Evolutionary conservation across 208 protist species (phyloP), one percentile per base, ranked within the genome.

Genomic region (Leishmania lainsoni): DNA sequence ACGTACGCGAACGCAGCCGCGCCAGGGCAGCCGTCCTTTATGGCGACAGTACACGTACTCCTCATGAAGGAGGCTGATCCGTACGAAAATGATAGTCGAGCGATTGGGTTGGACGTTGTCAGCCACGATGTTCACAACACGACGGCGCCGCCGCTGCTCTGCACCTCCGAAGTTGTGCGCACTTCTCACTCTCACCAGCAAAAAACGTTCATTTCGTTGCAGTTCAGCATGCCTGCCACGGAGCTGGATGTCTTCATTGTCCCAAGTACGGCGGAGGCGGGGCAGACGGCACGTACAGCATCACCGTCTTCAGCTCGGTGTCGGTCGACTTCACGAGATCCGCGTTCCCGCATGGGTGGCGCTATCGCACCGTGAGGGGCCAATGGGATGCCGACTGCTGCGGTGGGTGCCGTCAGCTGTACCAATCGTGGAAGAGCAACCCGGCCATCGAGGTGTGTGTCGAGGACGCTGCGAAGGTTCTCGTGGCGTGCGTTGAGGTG

Each of bases 351-450:
- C 94, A 97, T 72, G 79, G 85, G 1, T 95, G 94, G 94, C 86
- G 93, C 76, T 91, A 96, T 75, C 90, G 91, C 17, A 76, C 83
- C 5, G 66, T 95, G 65, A 56, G 56, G 0, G 91, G 93, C 3
- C 74, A 84, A 39, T 98, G 95, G 93, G 83, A 94, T 75, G 89
- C 88, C n/a, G 61, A 84, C 45, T 87, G 81, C 79, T 96, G 92
- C 79, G 93, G 95, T 45, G 95, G 95, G 69, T 90, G 84, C 79
- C 87, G 91, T 9, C 85, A 89, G 35, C 49, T 85, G 16, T 93
- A 89, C 58, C 61, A 79, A 69, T 93, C 93, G 76, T 98, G 95
- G 95, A 96, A 94, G 78, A 93, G 86, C 84, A 97, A 97, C 85
- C 92, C 92, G 3, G 79, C 92, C 35, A 58, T 88, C 16, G 86